Evolutionary conservation across 768 basidiomycete genomes (phyloP).

Genomic region (Mrakia hoshinonis): DNA sequence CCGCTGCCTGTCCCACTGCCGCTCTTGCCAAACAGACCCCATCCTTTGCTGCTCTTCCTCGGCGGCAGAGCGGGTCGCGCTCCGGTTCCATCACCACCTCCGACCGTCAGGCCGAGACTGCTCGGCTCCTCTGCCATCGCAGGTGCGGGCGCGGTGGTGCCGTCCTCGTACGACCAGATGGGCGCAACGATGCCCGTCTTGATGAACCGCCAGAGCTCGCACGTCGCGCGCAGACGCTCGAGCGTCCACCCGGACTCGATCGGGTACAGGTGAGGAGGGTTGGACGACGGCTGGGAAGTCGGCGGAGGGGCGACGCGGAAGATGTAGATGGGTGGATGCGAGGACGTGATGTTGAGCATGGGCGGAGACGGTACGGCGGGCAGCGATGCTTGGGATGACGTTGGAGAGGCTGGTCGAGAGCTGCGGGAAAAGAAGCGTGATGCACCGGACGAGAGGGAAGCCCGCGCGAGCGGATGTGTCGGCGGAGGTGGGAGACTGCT

Average conservation of each 20-base stretch:
- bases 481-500: constrained; percentile 30
- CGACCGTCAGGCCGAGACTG: neutral
- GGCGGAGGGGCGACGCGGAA: constrained; percentile 38
- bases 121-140: neutral
- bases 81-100: neutral
- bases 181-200: constrained; percentile 71
- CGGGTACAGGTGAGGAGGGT: constrained; percentile 49
- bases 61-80: constrained; percentile 15
- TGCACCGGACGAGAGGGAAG: neutral
- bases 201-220: constrained; percentile 81
- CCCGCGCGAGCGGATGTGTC: neutral
- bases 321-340: constrained; percentile 34
- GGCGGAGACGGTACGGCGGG: constrained; percentile 20
- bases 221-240: constrained; percentile 70
- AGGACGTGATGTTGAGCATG: constrained; percentile 24
- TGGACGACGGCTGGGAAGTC: constrained; percentile 22
- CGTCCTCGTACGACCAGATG: constrained; percentile 72
- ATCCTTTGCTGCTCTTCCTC: constrained; percentile 26
- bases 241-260: constrained; percentile 78
- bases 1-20: neutral
- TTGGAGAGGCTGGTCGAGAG: constrained; percentile 39
- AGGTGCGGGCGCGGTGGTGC: neutral
- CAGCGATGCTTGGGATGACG: constrained; percentile 27
- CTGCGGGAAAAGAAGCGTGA: constrained; percentile 30
- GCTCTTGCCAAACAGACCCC: constrained; percentile 16